Conservation (phyloP, 1,284 basidiomycete genomes). For the Mycena citricolor region DNA sequence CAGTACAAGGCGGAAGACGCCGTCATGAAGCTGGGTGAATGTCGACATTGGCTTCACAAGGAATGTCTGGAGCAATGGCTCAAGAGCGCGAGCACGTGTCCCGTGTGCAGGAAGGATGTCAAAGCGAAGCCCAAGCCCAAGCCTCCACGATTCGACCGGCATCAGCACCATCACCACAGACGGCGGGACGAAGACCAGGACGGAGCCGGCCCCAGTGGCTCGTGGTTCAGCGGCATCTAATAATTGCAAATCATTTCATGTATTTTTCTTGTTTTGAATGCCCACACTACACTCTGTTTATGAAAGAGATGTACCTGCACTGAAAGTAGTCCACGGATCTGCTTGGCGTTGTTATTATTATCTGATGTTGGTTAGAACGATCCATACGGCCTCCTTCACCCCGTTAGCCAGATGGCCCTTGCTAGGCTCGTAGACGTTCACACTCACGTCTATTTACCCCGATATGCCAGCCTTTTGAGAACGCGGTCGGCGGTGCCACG, state of each 20-base stretch:
- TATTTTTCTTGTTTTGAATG: too few species aligned
- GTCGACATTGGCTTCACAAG: slow-evolving; percentile 75
- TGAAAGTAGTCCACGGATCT: too few species aligned
- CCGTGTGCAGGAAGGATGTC: slow-evolving; percentile 61
- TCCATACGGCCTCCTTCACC: too few species aligned
- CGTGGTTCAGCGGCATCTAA: too few species aligned
- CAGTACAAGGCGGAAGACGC: slow-evolving; percentile 61
- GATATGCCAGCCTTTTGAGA: slow-evolving; percentile 66
- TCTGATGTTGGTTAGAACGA: too few species aligned
- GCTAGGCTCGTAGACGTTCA: slow-evolving; percentile 67
- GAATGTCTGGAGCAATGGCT: slow-evolving; percentile 74
- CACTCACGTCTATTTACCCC: slow-evolving; percentile 79
- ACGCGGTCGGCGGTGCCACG: slow-evolving; percentile 62
- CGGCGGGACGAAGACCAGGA: too few species aligned
- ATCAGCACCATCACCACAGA: slow-evolving; percentile 1
- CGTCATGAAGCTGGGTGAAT: slow-evolving; percentile 63
- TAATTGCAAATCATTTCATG: too few species aligned
- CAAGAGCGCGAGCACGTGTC: slow-evolving; percentile 61
- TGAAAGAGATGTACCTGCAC: too few species aligned
- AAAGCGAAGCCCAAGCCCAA: slow-evolving; percentile 24
- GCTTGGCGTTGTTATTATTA: background rate
- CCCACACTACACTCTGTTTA: too few species aligned
- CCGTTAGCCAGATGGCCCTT: slow-evolving; percentile 6
- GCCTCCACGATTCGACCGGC: slow-evolving; percentile 1
- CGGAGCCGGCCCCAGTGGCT: too few species aligned